These are phyloP conservation scores for Aurantiochytrium sp. DNA, from an alignment of 108 stramenopile genomes.

Conservation along the genomic window DNA sequence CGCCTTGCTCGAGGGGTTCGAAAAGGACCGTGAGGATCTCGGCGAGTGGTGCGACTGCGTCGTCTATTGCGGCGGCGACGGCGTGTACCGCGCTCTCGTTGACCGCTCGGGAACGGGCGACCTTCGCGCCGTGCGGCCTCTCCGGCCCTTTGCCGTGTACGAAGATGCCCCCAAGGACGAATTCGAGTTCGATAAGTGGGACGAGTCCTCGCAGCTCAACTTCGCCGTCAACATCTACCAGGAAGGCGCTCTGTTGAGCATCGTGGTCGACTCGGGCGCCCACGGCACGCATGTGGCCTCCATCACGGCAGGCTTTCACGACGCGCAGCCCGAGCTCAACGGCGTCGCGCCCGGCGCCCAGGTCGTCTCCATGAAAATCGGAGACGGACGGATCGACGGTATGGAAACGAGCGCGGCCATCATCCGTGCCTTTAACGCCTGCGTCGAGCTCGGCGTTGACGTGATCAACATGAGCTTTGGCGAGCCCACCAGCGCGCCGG, in stretches of 20 bases:
- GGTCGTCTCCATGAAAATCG: conserved; percentile 77
- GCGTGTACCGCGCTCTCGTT: conserved; percentile 59
- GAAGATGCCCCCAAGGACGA: conserved; percentile 37
- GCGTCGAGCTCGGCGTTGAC: conserved; percentile 67
- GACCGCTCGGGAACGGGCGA: conserved; percentile 63
- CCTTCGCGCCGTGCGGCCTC: conserved; percentile 46
- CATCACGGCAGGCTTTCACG: conserved; percentile 67
- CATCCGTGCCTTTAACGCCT: conserved; percentile 71
- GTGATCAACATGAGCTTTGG: conserved; percentile 81
- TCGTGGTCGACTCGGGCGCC: conserved; percentile 74
- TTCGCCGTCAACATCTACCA: conserved; percentile 68
- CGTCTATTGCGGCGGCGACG: conserved; percentile 58
- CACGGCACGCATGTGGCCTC: conserved; percentile 90
- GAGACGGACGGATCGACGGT: conserved; percentile 72
- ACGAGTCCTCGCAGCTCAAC: conserved; percentile 62
- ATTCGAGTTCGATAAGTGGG: conserved; percentile 53
- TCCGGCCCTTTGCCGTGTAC: conserved; percentile 55
- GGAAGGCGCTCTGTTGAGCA: conserved; percentile 62
- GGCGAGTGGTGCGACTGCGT: conserved; percentile 73
- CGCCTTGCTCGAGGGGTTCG: conserved; percentile 6
- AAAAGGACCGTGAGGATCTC: conserved; percentile 57
- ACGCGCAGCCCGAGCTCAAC: conserved; percentile 45
- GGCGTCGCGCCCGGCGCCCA: conserved; percentile 87
- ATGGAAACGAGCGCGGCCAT: conserved; percentile 82
- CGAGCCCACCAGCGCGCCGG: conserved; percentile 63